Evolutionary conservation across 2,329 filamentous ascomycete species (phyloP).

Genomic region (Lasiodiplodia citricola): DNA sequence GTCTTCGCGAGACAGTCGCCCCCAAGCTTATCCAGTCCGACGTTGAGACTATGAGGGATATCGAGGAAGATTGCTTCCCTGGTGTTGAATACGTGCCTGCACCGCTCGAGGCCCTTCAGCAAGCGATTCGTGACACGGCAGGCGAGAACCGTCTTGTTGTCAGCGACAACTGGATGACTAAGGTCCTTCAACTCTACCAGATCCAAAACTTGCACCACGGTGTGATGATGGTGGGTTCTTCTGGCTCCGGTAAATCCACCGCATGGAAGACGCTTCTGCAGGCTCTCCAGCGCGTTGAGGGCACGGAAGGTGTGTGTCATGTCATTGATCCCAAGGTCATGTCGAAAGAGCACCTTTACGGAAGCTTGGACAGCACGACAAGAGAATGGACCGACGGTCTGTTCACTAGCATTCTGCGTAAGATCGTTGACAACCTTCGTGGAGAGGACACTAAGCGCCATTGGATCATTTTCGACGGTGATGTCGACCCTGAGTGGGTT

Average conservation of each 20-base stretch:
- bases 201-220: constrained; percentile 98
- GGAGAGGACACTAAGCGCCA: constrained; percentile 96
- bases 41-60: constrained; percentile 82
- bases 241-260: constrained; percentile 94
- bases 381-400: constrained; percentile 98
- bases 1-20: constrained; percentile 96
- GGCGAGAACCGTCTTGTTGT: constrained; percentile 85
- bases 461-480: constrained; percentile 99
- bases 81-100: constrained; percentile 92
- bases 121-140: constrained; percentile 82
- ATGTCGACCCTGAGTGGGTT: constrained; percentile 99
- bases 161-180: constrained; percentile 95
- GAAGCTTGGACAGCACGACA: constrained; percentile 93
- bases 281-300: constrained; percentile 88
- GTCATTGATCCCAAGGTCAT: constrained; percentile 99
- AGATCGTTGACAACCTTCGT: constrained; percentile 98
- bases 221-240: constrained; percentile 99
- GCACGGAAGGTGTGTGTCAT: constrained; percentile 91
- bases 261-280: constrained; percentile 93
- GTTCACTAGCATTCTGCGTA: constrained; percentile 95
- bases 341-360: constrained; percentile 98
- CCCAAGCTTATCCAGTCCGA: constrained; percentile 94
- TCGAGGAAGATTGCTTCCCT: constrained; percentile 87
- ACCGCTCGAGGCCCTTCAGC: constrained; percentile 77
- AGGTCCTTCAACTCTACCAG: constrained; percentile 94